A percentile compares a stretch with the other conserved stretches of the same genome.
These are phyloP conservation scores for Lathyrus sativus DNA, from an alignment of 306 rosid species.

Conservation along the genomic window DNA sequence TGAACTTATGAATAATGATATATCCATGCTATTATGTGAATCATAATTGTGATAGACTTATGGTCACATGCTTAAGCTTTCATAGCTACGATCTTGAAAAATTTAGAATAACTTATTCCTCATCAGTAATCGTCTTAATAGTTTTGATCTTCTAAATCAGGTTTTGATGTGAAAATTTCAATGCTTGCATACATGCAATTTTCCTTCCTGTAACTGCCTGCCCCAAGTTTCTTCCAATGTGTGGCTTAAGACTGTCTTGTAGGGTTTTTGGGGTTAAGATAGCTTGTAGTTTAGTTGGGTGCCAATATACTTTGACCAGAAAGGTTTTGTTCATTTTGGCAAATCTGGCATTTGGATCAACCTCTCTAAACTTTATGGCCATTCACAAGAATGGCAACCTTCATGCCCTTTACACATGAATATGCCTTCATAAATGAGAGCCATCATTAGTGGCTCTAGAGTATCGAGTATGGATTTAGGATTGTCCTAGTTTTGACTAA, in stretches of 20 bases:
- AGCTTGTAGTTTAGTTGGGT: slow-evolving; percentile 22
- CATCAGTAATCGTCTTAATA: not conserved
- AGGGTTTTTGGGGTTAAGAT: slow-evolving; percentile 25
- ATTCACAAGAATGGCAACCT: slow-evolving; percentile 15
- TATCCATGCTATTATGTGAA: slow-evolving; percentile 3
- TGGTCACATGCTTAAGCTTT: slow-evolving; percentile 21
- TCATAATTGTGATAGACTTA: slow-evolving; percentile 13
- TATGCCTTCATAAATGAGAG: slow-evolving; percentile 16
- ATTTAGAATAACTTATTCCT: slow-evolving; percentile 1
- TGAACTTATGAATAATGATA: not conserved
- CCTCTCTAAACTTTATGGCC: slow-evolving; percentile 18
- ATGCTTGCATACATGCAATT: slow-evolving; percentile 2
- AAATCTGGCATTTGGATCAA: slow-evolving; percentile 12
- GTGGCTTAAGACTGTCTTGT: slow-evolving; percentile 12
- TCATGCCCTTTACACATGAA: slow-evolving; percentile 4
- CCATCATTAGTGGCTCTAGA: slow-evolving; percentile 17
- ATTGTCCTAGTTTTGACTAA: slow-evolving; percentile 10
- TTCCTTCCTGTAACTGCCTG: slow-evolving; percentile 7
- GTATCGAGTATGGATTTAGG: slow-evolving; percentile 7
- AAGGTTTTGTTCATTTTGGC: slow-evolving; percentile 26
- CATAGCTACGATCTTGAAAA: not conserved
- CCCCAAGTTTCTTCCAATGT: slow-evolving; percentile 1
- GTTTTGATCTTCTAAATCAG: slow-evolving; percentile 13
- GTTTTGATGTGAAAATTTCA: slow-evolving; percentile 12
- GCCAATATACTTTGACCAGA: slow-evolving; percentile 10